Evolutionary conservation across 805 yeast genomes (phyloP), one percentile per base, ranked within the genome.

Genomic region (Pichia exigua): DNA sequence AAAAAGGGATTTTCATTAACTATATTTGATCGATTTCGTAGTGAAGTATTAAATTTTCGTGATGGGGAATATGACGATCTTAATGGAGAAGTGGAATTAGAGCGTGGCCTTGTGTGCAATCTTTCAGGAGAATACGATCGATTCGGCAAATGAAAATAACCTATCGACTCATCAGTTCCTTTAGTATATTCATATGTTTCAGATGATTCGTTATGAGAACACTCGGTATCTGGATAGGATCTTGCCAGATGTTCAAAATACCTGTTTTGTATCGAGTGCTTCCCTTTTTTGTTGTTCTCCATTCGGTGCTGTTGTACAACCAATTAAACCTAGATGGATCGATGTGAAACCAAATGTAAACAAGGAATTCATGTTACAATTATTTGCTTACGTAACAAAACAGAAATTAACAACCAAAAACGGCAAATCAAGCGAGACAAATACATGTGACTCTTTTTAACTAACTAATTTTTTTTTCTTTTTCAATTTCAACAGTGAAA

Each of bases 31-130:
- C 10, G 32, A 40, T 13, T 2, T 17, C 27, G 18, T 7, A 26
- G 18, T 3, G 44, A 17, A 24, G 10, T 13, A 48, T 22, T 26
- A 43, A 35, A 17, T 35, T 38, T 17, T 32, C 57, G 44, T 21
- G 55, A 55, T 3, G 64, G 63, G 8, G 66, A 62, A n/a, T 53
- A 48, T 10, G 53, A 49, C 9, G 49, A 42, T 41, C 61, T 51
- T 5, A 48, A 46, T 11, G 65, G 59, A 2, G 63, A 60, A 8
- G 54, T 48, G 1, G 57, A 54, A 27, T 55, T 47, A 4, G 57
- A 54, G 35, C 56, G 51, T 21, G 57, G 42, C 4, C 35, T 43
- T 5, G 22, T 42, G 17, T 38, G 47, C 5, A 21, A 39, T 42
- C 55, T 48, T 44, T 53, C 56, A 9, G 57, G 53, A 8, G 55